phyloP scores from a whole-genome alignment of 2,329 filamentous ascomycete species.

The Colletotrichum costaricense region DNA sequence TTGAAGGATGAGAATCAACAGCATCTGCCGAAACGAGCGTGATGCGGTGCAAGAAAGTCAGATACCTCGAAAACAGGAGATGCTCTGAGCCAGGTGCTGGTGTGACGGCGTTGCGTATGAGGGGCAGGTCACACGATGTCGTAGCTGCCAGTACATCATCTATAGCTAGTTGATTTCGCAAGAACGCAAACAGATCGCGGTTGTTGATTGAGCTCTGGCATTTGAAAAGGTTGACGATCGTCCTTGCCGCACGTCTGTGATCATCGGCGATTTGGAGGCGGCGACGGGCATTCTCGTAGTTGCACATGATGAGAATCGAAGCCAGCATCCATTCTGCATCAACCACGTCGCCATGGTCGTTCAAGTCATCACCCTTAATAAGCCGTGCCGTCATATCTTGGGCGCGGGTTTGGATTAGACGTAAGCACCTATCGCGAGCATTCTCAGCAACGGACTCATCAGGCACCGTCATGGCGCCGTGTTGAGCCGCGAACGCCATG shows the following conservation, averaged over 20 bases:
- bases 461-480: background rate
- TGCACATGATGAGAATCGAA: conserved; percentile 42
- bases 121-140: background rate
- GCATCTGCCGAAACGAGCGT: background rate
- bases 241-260: conserved; percentile 43
- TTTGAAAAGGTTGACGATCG: conserved; percentile 43
- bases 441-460: background rate
- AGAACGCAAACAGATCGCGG: background rate
- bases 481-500: background rate
- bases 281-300: conserved; percentile 44
- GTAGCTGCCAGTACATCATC: background rate
- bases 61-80: background rate
- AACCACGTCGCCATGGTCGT: conserved; percentile 38
- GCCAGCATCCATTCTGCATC: conserved; percentile 46
- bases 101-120: background rate
- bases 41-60: background rate
- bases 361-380: conserved; percentile 38
- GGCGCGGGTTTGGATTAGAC: background rate
- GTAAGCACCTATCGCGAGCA: background rate
- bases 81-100: background rate
- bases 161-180: background rate
- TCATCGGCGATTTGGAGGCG: conserved; percentile 41
- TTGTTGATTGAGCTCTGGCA: background rate
- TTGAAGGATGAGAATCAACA: background rate
- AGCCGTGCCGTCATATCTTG: conserved; percentile 40